Base-by-base conservation (phyloP, 2,329 filamentous ascomycete species). In the Talaromyces pinophilus region DNA sequence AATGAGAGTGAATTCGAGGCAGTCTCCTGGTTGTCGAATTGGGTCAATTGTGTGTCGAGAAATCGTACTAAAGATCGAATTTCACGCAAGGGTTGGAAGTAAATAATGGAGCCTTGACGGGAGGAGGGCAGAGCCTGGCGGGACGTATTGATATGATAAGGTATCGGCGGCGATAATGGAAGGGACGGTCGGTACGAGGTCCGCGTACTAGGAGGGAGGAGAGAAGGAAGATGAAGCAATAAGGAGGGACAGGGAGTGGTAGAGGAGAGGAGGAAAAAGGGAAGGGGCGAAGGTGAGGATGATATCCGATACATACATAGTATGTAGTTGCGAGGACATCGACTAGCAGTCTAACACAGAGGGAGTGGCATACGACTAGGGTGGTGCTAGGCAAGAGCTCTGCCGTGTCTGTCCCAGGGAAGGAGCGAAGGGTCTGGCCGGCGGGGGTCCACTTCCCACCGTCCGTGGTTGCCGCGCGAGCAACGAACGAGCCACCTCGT, bases 151-250 rank as follows among this genome's bases (percentile, higher is more conserved):
- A 50, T 42, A 42, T 50, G 40, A 55, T 19, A 66, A 74, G 73
- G 72, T 50, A 17, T 17, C 46, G 25, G 11, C 25, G 48, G 48
- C 15, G 73, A 72, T 71, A 75, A 73, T 72, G 68, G 61, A 48
- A 33, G 11, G 28, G 50, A 59, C 19, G 25, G 13, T 17, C 28
- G 10, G 28, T 22, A 35, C 17, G 25, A 10, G 22, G 22, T 25
- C 44, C 5, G 35, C 38, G 28, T 35, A 38, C 5, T 25, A 1
- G 38, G 40, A 38, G 15, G 62, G 19, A 42, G 28, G 17, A 48
- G 35, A 40, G 44, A 13, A n/a, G 15, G 33, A 50, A 54, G 35
- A 44, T 48, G 52, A 59, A 42, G 48, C 35, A 62, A 46, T 33
- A 42, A 57, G 30, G 59, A 38, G 38, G 28, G 40, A 62, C 40